phyloP scores from a whole-genome alignment of 192 early-diverging fungal genomes.

The Coemansia sp. region DNA sequence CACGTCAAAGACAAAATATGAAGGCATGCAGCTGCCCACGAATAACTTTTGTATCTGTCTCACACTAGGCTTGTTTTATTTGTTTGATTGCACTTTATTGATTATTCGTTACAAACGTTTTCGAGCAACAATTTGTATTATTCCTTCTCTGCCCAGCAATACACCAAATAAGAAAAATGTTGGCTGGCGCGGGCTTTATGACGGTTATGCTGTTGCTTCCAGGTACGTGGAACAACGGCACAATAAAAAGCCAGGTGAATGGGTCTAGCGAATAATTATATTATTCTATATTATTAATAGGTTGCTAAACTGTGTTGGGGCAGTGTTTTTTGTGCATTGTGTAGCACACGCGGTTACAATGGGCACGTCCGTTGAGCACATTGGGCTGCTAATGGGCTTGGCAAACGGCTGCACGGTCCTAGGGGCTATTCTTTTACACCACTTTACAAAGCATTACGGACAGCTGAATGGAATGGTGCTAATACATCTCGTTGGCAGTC shows the following conservation, averaged over 20 bases:
- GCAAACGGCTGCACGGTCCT: conserved; percentile 42
- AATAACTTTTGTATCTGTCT: no score
- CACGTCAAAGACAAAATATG: no score
- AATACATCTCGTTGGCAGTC: conserved; percentile 22
- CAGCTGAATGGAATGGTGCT: conserved; percentile 47
- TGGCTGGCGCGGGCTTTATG: conserved; percentile 43
- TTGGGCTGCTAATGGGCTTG: conserved; percentile 41
- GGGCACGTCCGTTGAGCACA: conserved; percentile 42
- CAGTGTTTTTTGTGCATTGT: neutral
- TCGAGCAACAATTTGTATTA: neutral
- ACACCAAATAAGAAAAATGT: conserved; percentile 16
- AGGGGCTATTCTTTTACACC: conserved; percentile 43
- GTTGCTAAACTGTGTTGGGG: no score
- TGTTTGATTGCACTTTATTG: no score
- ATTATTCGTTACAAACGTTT: no score
- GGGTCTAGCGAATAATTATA: no score
- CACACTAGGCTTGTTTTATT: no score
- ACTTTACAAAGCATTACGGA: conserved; percentile 43
- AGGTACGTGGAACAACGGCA: conserved; percentile 19
- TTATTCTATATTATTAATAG: no score
- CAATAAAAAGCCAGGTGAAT: neutral
- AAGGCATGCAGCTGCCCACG: no score
- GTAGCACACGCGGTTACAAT: conserved; percentile 45
- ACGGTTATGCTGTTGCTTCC: conserved; percentile 43
- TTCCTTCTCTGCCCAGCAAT: neutral